Evolutionary conservation across 2,329 filamentous ascomycete genomes (phyloP), one percentile per base, ranked within the genome.

Genomic region (Penicillium sp.): DNA sequence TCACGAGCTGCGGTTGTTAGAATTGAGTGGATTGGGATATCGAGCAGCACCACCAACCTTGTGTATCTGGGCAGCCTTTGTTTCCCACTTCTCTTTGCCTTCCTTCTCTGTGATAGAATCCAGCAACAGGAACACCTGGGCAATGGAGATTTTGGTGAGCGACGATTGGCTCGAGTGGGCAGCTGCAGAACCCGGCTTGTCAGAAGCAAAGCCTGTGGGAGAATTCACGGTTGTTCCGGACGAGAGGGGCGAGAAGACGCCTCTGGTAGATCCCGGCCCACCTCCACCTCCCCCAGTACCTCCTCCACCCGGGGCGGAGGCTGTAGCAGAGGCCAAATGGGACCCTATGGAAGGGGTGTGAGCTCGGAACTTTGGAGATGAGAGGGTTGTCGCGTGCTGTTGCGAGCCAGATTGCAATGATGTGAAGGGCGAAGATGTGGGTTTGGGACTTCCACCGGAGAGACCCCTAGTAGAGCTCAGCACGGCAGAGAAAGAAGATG

Each of bases 61-160:
- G 75, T 87, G 87, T 69, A 99, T 88, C 79, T 96, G 92, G 69
- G 95, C 90, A 70, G 87, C 88, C 78, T 96, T 92, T 64, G 87
- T 82, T 75, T 96, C 91, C 88, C 90, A 96, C 89, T 95, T 96
- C 69, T 85, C 84, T 70, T 88, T 86, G 71, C 89, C 91, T 78
- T 91, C 91, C 74, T 96, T 93, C 79, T 97, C 91, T 75, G 94
- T 97, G 72, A 97, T 88, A 33, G 91, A 91, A 78, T 92, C 94
- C 63, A 99, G 83, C 55, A 99, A 84, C 62, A 99, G 86, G 78
- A 94, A 96, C 64, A 97, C 87, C 80, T 99, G 94, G 63, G 94
- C 91, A 69, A 96, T 88, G 67, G 94, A 91, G 74, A 99, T 94
- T 78, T 95, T 97, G 59, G 89, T 89, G 67, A 97, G 82, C 70